phyloP scores from a whole-genome alignment of 2,329 filamentous ascomycete genomes.

The Aspergillus sojae region DNA sequence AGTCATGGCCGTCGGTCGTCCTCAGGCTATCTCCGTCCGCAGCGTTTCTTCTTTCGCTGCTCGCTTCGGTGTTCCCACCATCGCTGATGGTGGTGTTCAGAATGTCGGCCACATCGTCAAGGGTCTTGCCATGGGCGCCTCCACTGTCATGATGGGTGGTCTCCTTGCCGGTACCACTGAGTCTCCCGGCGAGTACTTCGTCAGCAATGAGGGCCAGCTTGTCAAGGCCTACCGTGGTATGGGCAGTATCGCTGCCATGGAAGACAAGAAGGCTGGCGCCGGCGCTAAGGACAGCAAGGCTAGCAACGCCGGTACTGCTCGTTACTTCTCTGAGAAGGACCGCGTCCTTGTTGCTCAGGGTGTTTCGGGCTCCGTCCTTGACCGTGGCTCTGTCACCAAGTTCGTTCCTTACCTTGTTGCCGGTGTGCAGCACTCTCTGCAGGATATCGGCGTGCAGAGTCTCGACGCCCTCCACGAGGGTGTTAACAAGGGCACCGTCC shows the following conservation, averaged over 20 bases:
- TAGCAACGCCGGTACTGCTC: conserved; percentile 88
- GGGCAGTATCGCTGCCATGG: conserved; percentile 99
- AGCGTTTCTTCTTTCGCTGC: conserved; percentile 87
- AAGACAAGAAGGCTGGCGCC: conserved; percentile 91
- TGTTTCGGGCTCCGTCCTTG: conserved; percentile 72
- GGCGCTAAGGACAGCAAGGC: conserved; percentile 69
- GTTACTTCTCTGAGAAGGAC: conserved; percentile 98
- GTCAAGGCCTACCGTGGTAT: conserved; percentile 99
- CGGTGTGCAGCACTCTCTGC: conserved; percentile 94
- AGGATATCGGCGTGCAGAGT: conserved; percentile 89
- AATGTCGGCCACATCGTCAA: conserved; percentile 99
- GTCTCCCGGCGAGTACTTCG: conserved; percentile 94
- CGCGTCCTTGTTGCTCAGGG: conserved; percentile 94
- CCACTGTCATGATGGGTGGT: conserved; percentile 99
- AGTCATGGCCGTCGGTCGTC: conserved; percentile 97
- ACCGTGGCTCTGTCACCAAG: conserved; percentile 77
- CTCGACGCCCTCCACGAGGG: conserved; percentile 74
- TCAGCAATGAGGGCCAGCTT: conserved; percentile 93
- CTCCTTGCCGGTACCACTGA: conserved; percentile 95
- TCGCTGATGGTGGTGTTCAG: conserved; percentile 96
- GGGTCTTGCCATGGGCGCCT: conserved; percentile 89
- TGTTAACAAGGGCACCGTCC: conserved; percentile 73
- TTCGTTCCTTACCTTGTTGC: conserved; percentile 95
- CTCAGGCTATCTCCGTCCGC: conserved; percentile 91
- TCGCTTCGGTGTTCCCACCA: conserved; percentile 94